Evolutionary conservation across 108 stramenopile species (phyloP).

Genomic region (Conticribra weissflogii): DNA sequence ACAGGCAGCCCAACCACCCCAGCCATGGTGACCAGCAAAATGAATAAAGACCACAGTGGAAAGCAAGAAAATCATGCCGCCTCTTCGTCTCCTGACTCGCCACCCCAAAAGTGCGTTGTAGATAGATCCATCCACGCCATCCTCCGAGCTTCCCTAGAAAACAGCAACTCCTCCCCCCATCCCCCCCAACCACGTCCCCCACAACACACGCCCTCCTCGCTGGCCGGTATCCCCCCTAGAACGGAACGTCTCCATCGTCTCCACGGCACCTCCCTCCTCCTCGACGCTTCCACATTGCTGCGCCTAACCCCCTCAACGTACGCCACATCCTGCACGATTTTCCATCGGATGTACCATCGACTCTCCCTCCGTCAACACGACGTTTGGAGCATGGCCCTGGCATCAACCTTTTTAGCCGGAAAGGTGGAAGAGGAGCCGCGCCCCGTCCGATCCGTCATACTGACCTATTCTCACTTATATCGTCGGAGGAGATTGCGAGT

Average conservation of each 20-base stretch:
- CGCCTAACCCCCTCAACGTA: constrained; percentile 39
- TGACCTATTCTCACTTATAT: constrained; percentile 67
- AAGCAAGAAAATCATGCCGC: no score
- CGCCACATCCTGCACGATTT: constrained; percentile 56
- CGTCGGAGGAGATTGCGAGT: constrained; percentile 56
- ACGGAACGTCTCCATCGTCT: constrained; percentile 76
- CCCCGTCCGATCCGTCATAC: constrained; percentile 51
- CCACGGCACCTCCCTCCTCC: constrained; percentile 75
- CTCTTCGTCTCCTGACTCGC: no score
- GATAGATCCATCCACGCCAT: constrained; percentile 33
- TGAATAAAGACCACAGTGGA: no score
- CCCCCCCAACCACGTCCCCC: constrained; percentile 16
- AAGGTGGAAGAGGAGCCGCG: constrained; percentile 77
- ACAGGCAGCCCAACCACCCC: no score
- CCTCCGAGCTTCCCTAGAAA: constrained; percentile 2
- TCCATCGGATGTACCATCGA: constrained; percentile 77
- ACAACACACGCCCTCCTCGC: constrained; percentile 30
- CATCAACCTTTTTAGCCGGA: constrained; percentile 59
- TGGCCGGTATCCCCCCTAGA: constrained; percentile 40
- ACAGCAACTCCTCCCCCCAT: not conserved
- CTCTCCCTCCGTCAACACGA: constrained; percentile 53
- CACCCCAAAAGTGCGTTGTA: constrained; percentile 13
- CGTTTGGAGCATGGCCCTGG: constrained; percentile 81
- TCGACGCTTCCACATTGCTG: constrained; percentile 43
- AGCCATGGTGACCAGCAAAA: no score